phyloP scores from a whole-genome alignment of 139 green algal genomes.

The Parachlorella kessleri region DNA sequence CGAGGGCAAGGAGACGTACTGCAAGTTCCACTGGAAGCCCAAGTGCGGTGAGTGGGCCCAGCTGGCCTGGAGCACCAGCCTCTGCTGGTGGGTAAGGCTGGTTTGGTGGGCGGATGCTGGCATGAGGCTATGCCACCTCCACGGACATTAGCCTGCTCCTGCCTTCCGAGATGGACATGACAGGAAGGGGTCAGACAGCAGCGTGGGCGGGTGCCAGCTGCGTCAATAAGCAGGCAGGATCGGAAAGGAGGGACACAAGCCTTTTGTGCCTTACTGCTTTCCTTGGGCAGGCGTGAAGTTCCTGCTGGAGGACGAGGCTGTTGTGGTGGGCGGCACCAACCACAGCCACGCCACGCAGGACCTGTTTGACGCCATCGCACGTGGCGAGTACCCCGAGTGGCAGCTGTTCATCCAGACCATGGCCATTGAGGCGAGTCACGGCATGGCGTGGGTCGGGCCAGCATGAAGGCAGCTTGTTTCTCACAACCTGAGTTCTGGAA shows the following conservation, averaged over 20 bases:
- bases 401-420: conserved; percentile 92
- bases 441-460: background rate
- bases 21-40: conserved; percentile 99
- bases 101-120: too few relatives aligned
- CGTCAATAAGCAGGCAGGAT: too few relatives aligned
- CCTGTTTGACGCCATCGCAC: conserved; percentile 91
- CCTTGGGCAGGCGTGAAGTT: conserved; percentile 70
- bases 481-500: background rate
- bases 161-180: too few relatives aligned
- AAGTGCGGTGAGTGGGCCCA: conserved; percentile 64
- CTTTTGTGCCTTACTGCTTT: background rate
- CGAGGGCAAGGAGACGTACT: conserved; percentile 78
- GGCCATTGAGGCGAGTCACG: conserved; percentile 54
- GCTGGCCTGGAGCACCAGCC: too few relatives aligned
- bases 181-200: too few relatives aligned
- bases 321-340: conserved; percentile 88
- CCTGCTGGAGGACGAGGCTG: conserved; percentile 91
- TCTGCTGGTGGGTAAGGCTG: too few relatives aligned
- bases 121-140: too few relatives aligned
- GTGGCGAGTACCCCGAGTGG: conserved; percentile 94
- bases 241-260: too few relatives aligned
- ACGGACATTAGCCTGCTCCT: too few relatives aligned
- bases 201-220: too few relatives aligned
- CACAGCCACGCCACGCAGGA: conserved; percentile 97
- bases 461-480: background rate